Percentiles rank a stretch among this genome's conserved stretches.
phyloP scores from a whole-genome alignment of 192 early-diverging fungal genomes.

The Glomus cerebriforme region DNA sequence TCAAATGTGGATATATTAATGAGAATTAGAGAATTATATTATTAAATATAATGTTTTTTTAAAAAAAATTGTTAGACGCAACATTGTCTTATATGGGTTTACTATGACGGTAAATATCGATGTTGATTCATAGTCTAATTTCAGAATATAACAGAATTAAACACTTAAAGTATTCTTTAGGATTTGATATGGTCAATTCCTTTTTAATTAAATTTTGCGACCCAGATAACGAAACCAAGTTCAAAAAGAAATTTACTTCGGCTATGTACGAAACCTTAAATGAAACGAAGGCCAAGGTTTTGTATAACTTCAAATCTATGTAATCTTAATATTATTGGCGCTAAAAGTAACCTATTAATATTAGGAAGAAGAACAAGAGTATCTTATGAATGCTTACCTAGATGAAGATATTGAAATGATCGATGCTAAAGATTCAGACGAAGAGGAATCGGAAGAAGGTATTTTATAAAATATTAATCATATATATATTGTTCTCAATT shows the following conservation, averaged over 20 bases:
- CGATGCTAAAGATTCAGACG: slow-evolving; percentile 42
- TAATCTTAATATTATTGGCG: background rate
- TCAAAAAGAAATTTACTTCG: slow-evolving; percentile 69
- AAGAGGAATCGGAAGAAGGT: slow-evolving; percentile 20
- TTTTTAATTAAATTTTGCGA: slow-evolving; percentile 72
- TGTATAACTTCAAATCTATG: background rate
- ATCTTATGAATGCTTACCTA: slow-evolving; percentile 72
- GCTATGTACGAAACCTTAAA: slow-evolving; percentile 74
- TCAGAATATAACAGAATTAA: background rate
- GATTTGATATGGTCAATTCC: slow-evolving; percentile 58
- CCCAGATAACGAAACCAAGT: slow-evolving; percentile 48
- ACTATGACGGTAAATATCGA: slow-evolving; percentile 52
- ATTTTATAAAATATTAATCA: too few relatives aligned
- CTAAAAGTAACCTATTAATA: background rate
- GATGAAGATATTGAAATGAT: slow-evolving; percentile 67
- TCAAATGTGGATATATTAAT: background rate
- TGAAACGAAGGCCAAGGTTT: slow-evolving; percentile 8
- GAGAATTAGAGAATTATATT: background rate
- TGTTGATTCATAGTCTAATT: background rate
- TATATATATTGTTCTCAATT: background rate
- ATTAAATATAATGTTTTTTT: background rate
- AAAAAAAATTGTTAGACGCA: background rate
- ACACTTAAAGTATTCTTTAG: background rate
- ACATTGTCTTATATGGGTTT: slow-evolving; percentile 81
- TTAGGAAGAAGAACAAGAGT: slow-evolving; percentile 68